Conservation (phyloP, 345 rosid species). For the Eutrema yunnanense region DNA sequence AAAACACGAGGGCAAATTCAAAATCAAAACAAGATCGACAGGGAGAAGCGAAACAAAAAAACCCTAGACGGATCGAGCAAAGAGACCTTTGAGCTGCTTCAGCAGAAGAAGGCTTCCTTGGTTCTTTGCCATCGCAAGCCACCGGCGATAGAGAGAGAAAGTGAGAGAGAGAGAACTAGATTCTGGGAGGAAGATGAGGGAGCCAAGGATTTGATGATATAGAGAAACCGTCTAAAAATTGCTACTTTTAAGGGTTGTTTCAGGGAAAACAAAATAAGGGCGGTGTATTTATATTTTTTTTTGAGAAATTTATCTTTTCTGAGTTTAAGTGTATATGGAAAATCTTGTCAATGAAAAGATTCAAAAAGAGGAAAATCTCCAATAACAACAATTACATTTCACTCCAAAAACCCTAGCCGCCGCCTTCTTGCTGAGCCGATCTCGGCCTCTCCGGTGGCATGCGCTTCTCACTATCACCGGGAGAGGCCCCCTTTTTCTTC, state of each 20-base stretch:
- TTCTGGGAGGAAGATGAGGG: constrained; percentile 19
- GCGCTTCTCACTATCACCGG: too few relatives aligned
- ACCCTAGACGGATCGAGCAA: background rate
- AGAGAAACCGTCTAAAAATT: background rate
- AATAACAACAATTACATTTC: too few relatives aligned
- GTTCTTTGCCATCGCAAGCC: constrained; percentile 26
- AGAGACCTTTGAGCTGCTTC: constrained; percentile 71
- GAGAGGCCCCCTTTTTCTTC: too few relatives aligned
- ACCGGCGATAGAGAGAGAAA: constrained; percentile 23
- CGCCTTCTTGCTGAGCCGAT: too few relatives aligned
- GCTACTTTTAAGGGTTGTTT: constrained; percentile 9
- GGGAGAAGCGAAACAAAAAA: background rate
- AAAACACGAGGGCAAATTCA: background rate
- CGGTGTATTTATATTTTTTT: background rate
- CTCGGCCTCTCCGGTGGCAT: too few relatives aligned
- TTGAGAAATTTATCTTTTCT: background rate
- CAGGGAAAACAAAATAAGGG: background rate
- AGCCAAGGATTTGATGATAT: background rate
- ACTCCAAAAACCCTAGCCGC: too few relatives aligned
- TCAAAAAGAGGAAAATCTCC: background rate
- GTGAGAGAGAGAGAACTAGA: constrained; percentile 20
- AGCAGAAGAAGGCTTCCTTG: constrained; percentile 77
- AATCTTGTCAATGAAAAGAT: background rate
- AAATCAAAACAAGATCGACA: background rate
- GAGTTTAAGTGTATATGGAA: background rate